Evolutionary conservation across 73 alveolate species (phyloP), one percentile per base, ranked within the genome.

Genomic region (Paramecium caudatum): DNA sequence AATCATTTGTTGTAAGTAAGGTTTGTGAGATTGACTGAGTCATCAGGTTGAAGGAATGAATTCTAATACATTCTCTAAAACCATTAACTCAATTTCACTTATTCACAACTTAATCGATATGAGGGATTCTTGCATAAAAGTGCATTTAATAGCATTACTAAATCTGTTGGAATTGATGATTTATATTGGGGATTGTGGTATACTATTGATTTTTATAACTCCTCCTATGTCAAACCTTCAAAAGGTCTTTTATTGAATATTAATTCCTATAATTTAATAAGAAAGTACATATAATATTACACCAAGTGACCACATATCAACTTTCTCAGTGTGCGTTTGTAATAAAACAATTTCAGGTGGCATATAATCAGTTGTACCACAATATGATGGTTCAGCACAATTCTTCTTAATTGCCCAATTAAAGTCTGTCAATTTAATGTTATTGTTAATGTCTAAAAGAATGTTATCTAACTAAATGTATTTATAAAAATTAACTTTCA

Each of bases 221-320:
- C 80, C 21, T 55, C 45, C 12, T 55, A 27, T 13, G 80, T 55
- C n/a, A 55, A 23, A 1, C 41, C 80, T 55, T 55, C 80, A 55
- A 55, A 49, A 3, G 80, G 80, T 19, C 80, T 7, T 27, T 55
- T 6, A 3, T 55, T 9, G 30, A 55, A 55, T 5, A 55, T 10
- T 4, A 55, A 55, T 55, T 55, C 80, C 80, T 55, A 55, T 23
- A 1, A 41, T 41, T 5, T 27, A 74, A 1, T 17, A 55, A 55
- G 1, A 10, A 3, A 23, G 34, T 68, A 68, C 97, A 90, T 92
- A 94, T 85, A 94, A 63, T 43, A 94, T 41, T 8, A 94, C 95
- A 10, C 97, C 97, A 32, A 94, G 78, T 47, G 95, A 82, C 97
- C 97, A 94, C 32, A 92, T 92, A 92, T 94, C 97, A 47, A 94